phyloP scores from a whole-genome alignment of 192 early-diverging fungal genomes.

The Gaertneriomyces sp. region DNA sequence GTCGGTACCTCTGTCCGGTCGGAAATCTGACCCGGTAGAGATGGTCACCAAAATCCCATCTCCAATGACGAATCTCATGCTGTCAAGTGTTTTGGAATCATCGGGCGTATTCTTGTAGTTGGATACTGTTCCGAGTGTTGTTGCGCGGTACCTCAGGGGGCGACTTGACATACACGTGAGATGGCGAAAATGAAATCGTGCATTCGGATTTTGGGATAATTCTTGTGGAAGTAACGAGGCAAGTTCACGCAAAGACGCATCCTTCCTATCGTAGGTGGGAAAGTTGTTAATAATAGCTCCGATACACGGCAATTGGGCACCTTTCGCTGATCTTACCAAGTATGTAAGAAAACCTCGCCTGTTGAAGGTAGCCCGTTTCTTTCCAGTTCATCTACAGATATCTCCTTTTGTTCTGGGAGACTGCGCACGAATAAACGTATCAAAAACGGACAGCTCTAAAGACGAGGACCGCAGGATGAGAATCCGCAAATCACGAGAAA shows the following conservation, averaged over 20 bases:
- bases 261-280: conserved; percentile 42
- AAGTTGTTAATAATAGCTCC: background rate
- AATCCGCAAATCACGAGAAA: background rate
- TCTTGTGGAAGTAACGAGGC: conserved; percentile 46
- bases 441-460: conserved; percentile 50
- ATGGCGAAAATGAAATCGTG: conserved; percentile 45
- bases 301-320: background rate
- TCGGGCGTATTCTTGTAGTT: conserved; percentile 33
- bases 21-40: background rate
- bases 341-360: conserved; percentile 53
- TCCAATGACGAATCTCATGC: conserved; percentile 54
- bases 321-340: conserved; percentile 41
- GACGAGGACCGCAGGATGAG: background rate
- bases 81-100: conserved; percentile 48
- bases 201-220: background rate
- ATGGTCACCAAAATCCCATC: conserved; percentile 58
- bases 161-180: conserved; percentile 45
- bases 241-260: conserved; percentile 60
- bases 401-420: conserved; percentile 37
- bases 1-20: no score
- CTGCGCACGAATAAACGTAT: conserved; percentile 39
- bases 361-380: conserved; percentile 34
- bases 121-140: conserved; percentile 42
- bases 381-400: conserved; percentile 38
- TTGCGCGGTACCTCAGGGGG: conserved; percentile 30